These are phyloP conservation scores for Globisporangium lucens DNA, from an alignment of 352 stramenopile species.

Conservation along the genomic window DNA sequence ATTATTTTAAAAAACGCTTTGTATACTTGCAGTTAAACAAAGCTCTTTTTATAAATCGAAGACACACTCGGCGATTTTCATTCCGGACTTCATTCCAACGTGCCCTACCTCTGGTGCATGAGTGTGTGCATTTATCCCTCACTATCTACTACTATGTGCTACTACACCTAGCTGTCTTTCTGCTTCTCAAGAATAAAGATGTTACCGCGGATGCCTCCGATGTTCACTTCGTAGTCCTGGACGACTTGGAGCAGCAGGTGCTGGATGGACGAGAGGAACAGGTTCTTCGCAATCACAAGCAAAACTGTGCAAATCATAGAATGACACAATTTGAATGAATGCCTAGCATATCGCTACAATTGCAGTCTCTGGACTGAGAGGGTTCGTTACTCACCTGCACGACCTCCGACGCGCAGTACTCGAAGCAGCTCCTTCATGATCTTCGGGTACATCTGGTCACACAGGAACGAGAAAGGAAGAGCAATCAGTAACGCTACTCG, in stretches of 20 bases:
- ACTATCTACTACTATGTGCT: background rate
- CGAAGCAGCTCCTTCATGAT: constrained; percentile 69
- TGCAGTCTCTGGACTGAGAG: background rate
- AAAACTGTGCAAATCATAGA: constrained; percentile 32
- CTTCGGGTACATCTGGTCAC: constrained; percentile 63
- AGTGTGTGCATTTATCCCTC: background rate
- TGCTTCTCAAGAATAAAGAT: constrained; percentile 59
- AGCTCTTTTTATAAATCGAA: too few species aligned
- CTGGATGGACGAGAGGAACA: constrained; percentile 53
- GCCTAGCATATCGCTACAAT: background rate
- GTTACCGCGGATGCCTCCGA: constrained; percentile 54
- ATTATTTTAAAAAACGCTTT: too few species aligned
- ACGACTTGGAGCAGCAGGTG: constrained; percentile 38
- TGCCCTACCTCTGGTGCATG: too few species aligned
- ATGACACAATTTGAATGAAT: background rate
- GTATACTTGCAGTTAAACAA: too few species aligned
- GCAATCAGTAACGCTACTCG: background rate
- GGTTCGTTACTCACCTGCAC: constrained; percentile 30
- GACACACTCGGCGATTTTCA: too few species aligned
- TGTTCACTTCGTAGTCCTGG: constrained; percentile 63
- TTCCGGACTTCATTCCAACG: too few species aligned
- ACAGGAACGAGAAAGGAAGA: background rate
- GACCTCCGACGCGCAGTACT: constrained; percentile 49
- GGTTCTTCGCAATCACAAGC: constrained; percentile 80
- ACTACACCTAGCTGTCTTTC: background rate